Evolutionary conservation across 768 basidiomycete genomes (phyloP).

Genomic region (Lepiota brunneoincarnata): DNA sequence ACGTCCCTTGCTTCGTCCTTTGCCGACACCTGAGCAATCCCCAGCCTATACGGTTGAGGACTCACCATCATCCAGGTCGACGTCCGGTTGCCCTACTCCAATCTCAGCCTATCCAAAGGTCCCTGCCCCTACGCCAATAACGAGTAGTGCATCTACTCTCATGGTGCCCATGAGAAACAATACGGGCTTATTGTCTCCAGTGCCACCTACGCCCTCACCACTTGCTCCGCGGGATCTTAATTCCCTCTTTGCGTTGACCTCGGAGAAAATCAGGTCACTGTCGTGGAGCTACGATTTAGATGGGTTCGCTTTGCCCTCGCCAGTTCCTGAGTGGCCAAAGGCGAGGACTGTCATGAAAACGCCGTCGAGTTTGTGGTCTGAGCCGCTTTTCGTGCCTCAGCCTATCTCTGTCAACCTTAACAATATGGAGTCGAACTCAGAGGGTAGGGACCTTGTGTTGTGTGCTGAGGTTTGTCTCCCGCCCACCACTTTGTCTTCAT

Average conservation of each 20-base stretch:
- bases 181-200: slow-evolving; percentile 18
- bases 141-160: slow-evolving; percentile 11
- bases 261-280: slow-evolving; percentile 37
- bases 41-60: slow-evolving; percentile 27
- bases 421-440: slow-evolving; percentile 20
- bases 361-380: slow-evolving; percentile 2
- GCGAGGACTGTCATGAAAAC: slow-evolving; percentile 10
- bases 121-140: slow-evolving; percentile 29
- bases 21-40: slow-evolving; percentile 46
- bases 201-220: slow-evolving; percentile 37
- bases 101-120: slow-evolving; percentile 25
- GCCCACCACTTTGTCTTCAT: not conserved
- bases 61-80: slow-evolving; percentile 15
- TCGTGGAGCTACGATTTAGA: slow-evolving; percentile 44
- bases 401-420: slow-evolving; percentile 9
- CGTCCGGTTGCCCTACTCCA: slow-evolving; percentile 22
- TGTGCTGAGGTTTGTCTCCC: slow-evolving; percentile 41
- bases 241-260: slow-evolving; percentile 40
- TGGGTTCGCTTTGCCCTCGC: slow-evolving; percentile 23
- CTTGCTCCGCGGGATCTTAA: slow-evolving; percentile 46
- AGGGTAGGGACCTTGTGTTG: slow-evolving; percentile 39
- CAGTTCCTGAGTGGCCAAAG: slow-evolving; percentile 21
- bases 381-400: slow-evolving; percentile 8
- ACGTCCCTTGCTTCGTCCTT: slow-evolving; percentile 48
- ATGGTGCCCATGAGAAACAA: slow-evolving; percentile 10